Evolutionary conservation across 306 rosid species (phyloP), one percentile per base, ranked within the genome.

Genomic region (Hylodesmum podocarpum): DNA sequence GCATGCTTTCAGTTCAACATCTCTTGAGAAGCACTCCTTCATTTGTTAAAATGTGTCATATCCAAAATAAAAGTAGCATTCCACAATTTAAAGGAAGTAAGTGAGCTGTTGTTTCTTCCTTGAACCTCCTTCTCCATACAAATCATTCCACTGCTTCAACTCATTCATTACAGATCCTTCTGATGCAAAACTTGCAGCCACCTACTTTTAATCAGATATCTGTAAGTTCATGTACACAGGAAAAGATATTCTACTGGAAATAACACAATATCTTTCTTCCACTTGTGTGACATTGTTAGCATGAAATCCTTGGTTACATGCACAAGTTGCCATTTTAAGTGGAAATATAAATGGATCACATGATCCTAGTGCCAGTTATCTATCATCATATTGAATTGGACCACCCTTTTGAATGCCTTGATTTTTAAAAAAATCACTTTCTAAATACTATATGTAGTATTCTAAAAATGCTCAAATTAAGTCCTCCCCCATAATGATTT

Each of bases 121-220:
- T 71, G 97, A 88, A 81, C 98, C 97, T 3, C 98, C 98, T 81
- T 92, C 98, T 46, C 98, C 98, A 25, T 89, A 92, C 49, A 89
- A 70, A 0, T 92, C 98, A 40, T 95, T 95, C 98, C 98, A 95
- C 65, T 90, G 96, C 85, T 90, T 89, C 83, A 95, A 84, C 90
- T 95, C 97, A 22, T 51, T 80, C 98, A 95, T 95, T 13, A 89
- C 84, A 4, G 97, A 83, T 76, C 97, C 97, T 77, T 95, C 98
- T 1, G 92, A 9, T 1, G 97, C 92, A 65, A 92, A 92, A 87
- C 98, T 95, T 19, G 98, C 93, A 21, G 98, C 97, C 31, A 92
- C 96, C 98, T 94, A 81, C 59, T 64, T 72, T 13, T 13, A 65
- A 61, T 58, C 66, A 77, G 18, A 69, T 59, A 80, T 27, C 4